Percentiles rank a stretch among this genome's conserved stretches.
Conservation (phyloP, 768 basidiomycete species). For the Mycena vulgaris region DNA sequence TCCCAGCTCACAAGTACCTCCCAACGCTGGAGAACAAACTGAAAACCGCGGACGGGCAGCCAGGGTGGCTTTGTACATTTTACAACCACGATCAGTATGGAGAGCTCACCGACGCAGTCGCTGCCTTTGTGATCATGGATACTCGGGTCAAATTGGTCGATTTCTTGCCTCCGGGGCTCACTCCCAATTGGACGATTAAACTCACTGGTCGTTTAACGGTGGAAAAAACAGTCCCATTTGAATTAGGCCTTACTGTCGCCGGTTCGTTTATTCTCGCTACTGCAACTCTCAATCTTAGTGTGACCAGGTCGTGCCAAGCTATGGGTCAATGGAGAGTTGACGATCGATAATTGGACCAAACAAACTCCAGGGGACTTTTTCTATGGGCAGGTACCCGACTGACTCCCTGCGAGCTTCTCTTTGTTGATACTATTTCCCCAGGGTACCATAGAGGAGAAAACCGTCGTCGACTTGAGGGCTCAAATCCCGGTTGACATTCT, state of each 20-base stretch:
- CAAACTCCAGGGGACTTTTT: slow-evolving; percentile 80
- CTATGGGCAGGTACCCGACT: slow-evolving; percentile 66
- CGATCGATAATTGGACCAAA: slow-evolving; percentile 81
- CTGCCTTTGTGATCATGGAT: slow-evolving; percentile 66
- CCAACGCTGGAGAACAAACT: slow-evolving; percentile 77
- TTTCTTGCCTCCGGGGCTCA: slow-evolving; percentile 71
- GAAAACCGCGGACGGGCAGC: slow-evolving; percentile 64
- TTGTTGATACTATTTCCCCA: slow-evolving; percentile 53
- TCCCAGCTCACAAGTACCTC: slow-evolving; percentile 74
- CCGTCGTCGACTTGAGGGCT: slow-evolving; percentile 60
- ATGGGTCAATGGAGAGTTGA: slow-evolving; percentile 69
- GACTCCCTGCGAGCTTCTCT: neutral
- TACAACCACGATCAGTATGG: slow-evolving; percentile 68
- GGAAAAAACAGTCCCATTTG: slow-evolving; percentile 64
- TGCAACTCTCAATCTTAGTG: neutral
- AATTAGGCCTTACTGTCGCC: slow-evolving; percentile 75
- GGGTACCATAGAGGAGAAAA: slow-evolving; percentile 78
- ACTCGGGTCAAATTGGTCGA: slow-evolving; percentile 79
- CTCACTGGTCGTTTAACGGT: slow-evolving; percentile 68
- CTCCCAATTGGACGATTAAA: slow-evolving; percentile 68
- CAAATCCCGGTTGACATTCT: slow-evolving; percentile 65
- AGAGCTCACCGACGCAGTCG: slow-evolving; percentile 58
- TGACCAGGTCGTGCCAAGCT: slow-evolving; percentile 70
- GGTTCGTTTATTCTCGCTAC: slow-evolving; percentile 50
- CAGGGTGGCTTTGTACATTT: slow-evolving; percentile 77